Conservation (phyloP, 495 filamentous ascomycete genomes). For the Cercophora newfieldiana region DNA sequence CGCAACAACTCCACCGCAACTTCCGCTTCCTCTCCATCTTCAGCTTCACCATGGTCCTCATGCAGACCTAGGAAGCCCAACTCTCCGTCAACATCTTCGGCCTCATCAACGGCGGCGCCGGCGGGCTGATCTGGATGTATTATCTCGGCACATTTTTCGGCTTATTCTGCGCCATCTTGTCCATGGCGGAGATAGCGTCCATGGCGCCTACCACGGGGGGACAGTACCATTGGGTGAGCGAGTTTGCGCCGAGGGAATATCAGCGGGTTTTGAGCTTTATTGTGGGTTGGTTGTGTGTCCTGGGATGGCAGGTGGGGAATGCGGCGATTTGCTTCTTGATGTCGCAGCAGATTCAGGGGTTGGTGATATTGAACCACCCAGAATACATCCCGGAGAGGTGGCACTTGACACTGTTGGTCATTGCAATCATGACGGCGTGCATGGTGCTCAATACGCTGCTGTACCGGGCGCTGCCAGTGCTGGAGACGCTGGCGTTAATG, state of each 20-base stretch:
- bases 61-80: conserved; percentile 52
- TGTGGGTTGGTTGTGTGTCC: conserved; percentile 61
- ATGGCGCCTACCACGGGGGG: conserved; percentile 39
- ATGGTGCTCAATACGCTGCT: conserved; percentile 59
- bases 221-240: conserved; percentile 56
- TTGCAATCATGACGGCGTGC: conserved; percentile 51
- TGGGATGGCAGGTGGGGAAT: conserved; percentile 61
- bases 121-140: conserved; percentile 34
- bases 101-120: conserved; percentile 34
- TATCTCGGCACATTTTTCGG: conserved; percentile 33
- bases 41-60: conserved; percentile 49
- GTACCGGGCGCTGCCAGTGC: conserved; percentile 52
- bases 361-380: conserved; percentile 55
- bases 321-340: conserved; percentile 56
- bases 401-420: conserved; percentile 62
- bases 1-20: conserved; percentile 32
- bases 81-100: conserved; percentile 20
- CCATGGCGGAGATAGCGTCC: conserved; percentile 34
- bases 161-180: conserved; percentile 26
- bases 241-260: conserved; percentile 53
- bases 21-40: conserved; percentile 50
- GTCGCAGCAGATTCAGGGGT: conserved; percentile 59
- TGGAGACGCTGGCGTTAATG: conserved; percentile 60
- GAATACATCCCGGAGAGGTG: conserved; percentile 51
- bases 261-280: conserved; percentile 63